Evolutionary conservation across 768 basidiomycete species (phyloP).

Genomic region (Nidularia sp.): DNA sequence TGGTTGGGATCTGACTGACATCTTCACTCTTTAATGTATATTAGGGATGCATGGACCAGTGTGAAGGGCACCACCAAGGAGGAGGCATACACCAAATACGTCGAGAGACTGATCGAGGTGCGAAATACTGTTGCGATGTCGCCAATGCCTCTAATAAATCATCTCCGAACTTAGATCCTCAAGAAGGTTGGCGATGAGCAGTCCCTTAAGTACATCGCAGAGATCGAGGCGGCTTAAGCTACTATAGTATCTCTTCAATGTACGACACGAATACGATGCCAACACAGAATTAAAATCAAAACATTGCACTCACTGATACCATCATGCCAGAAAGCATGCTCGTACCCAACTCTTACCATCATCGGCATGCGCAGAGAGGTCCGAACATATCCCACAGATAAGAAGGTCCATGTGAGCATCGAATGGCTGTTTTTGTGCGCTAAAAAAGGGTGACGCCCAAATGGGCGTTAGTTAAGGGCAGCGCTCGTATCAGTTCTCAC

Average conservation of each 20-base stretch:
- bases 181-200: constrained; percentile 44
- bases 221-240: constrained; percentile 51
- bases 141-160: background rate
- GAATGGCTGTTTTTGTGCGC: background rate
- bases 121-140: background rate
- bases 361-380: background rate
- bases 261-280: too few relatives aligned
- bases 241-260: background rate
- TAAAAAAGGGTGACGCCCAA: background rate
- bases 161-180: constrained; percentile 44
- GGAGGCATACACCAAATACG: constrained; percentile 70
- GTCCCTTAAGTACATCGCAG: constrained; percentile 48
- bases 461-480: background rate
- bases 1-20: too few relatives aligned
- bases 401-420: background rate
- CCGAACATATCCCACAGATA: background rate
- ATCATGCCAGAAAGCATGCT: too few relatives aligned
- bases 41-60: constrained; percentile 82
- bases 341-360: too few relatives aligned
- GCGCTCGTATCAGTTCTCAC: too few relatives aligned
- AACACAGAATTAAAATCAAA: too few relatives aligned
- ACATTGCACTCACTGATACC: too few relatives aligned
- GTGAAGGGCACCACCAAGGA: constrained; percentile 73
- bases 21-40: background rate
- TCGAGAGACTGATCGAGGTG: constrained; percentile 70